Percentiles rank a stretch among this genome's conserved stretches.
Conservation (phyloP, 2,329 filamentous ascomycete species). For the Hirsutella rhossiliensis region DNA sequence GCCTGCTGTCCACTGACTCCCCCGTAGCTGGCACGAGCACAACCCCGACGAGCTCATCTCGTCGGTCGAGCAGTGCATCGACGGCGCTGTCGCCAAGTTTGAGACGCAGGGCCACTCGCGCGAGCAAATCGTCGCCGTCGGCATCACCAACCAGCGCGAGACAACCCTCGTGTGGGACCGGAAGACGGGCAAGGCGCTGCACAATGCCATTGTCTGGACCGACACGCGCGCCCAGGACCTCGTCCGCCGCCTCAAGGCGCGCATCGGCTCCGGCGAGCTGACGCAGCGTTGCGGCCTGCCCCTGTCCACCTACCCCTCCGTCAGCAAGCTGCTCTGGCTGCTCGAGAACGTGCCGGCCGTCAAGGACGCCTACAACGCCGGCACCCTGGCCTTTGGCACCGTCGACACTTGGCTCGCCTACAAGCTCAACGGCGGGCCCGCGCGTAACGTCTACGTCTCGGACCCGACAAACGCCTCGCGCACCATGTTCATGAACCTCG, state of each 20-base stretch:
- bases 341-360: constrained; percentile 56
- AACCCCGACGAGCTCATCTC: constrained; percentile 63
- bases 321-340: constrained; percentile 68
- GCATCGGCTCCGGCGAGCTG: constrained; percentile 54
- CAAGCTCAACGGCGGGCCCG: constrained; percentile 61
- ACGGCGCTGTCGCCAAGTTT: constrained; percentile 59
- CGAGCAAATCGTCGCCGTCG: constrained; percentile 60
- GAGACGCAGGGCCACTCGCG: constrained; percentile 53
- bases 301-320: constrained; percentile 72
- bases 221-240: constrained; percentile 65
- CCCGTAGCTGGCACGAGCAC: constrained; percentile 68
- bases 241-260: constrained; percentile 59
- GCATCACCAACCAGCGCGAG: constrained; percentile 77
- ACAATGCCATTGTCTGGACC: constrained; percentile 78
- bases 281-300: constrained; percentile 61
- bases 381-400: constrained; percentile 64
- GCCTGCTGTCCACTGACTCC: background rate
- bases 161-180: constrained; percentile 72
- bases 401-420: constrained; percentile 74
- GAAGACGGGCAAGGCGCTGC: constrained; percentile 61
- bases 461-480: constrained; percentile 74
- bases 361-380: constrained; percentile 58
- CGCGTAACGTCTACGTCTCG: constrained; percentile 57
- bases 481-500: constrained; percentile 80
- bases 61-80: constrained; percentile 65